Conservation (phyloP, 169 alveolate genomes). For the Eimeria praecox region DNA sequence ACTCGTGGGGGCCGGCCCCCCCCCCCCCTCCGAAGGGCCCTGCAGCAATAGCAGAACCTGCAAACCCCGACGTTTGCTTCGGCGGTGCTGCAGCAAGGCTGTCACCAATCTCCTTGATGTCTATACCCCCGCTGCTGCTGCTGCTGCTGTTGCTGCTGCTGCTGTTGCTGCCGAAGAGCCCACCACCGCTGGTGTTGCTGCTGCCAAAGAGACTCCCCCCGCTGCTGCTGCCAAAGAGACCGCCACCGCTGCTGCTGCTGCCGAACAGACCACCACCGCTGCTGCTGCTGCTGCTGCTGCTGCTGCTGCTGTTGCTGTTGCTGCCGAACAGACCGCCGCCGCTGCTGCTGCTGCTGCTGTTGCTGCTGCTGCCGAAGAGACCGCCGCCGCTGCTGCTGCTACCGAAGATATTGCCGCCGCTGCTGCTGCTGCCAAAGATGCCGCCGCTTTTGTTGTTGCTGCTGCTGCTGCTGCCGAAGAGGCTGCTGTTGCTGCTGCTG, state of each 20-base stretch:
- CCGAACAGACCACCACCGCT: constrained; percentile 2
- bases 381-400: constrained; percentile 6
- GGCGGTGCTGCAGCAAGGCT: constrained; percentile 33
- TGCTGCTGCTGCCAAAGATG: background rate
- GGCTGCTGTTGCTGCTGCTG: background rate
- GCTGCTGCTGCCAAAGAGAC: constrained; percentile 37
- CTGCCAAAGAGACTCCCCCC: constrained; percentile 24
- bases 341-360: constrained; percentile 2
- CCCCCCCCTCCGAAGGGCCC: constrained; percentile 41
- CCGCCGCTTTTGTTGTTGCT: constrained; percentile 1
- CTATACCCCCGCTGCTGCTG: constrained; percentile 42
- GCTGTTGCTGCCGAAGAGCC: constrained; percentile 1
- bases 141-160: constrained; percentile 56
- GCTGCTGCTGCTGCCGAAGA: constrained; percentile 40
- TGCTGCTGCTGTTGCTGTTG: constrained; percentile 43
- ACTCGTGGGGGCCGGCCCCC: background rate
- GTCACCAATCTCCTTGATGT: constrained; percentile 22
- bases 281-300: constrained; percentile 28
- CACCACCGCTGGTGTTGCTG: constrained; percentile 46
- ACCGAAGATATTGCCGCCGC: background rate
- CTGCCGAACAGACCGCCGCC: background rate
- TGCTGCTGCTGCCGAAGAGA: background rate
- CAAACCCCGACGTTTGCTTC: constrained; percentile 16
- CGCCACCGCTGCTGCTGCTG: constrained; percentile 6
- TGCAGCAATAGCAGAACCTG: constrained; percentile 28